These are phyloP conservation scores for Beauveria sp. DNA, from an alignment of 2,329 filamentous ascomycete species.

Conservation along the genomic window DNA sequence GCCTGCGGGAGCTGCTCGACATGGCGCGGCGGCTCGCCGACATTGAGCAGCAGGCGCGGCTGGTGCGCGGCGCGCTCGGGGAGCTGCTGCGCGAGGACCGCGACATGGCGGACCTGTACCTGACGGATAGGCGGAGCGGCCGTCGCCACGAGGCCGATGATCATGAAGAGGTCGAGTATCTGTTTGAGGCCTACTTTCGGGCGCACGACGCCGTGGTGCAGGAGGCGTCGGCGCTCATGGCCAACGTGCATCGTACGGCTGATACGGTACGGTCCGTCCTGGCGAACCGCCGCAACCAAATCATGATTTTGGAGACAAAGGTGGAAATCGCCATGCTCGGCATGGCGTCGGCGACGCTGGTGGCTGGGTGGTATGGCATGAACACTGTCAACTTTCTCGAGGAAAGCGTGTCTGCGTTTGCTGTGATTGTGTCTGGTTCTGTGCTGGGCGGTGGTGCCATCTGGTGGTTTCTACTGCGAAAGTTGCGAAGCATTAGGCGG, in stretches of 20 bases:
- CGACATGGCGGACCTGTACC: conserved; percentile 29
- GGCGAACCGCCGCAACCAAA: conserved; percentile 29
- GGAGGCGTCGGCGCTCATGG: conserved; percentile 20
- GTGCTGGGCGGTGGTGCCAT: conserved; percentile 7
- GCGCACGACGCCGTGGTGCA: conserved; percentile 24
- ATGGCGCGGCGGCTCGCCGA: conserved; percentile 19
- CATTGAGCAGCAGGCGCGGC: conserved; percentile 25
- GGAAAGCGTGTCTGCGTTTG: conserved; percentile 23
- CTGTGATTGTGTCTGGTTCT: background rate
- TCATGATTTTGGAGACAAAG: conserved; percentile 29
- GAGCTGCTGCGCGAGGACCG: conserved; percentile 27
- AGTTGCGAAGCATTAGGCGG: conserved; percentile 1
- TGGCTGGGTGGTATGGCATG: conserved; percentile 29
- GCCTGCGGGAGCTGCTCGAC: conserved; percentile 22
- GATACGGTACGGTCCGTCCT: conserved; percentile 25
- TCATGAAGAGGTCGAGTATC: conserved; percentile 29
- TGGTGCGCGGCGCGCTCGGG: conserved; percentile 25
- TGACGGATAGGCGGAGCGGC: conserved; percentile 23
- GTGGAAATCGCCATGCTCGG: conserved; percentile 29
- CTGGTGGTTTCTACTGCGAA: conserved; percentile 8
- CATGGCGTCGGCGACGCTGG: conserved; percentile 26
- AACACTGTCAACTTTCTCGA: conserved; percentile 30
- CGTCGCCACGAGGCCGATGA: conserved; percentile 22
- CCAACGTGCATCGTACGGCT: conserved; percentile 24
- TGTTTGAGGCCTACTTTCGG: conserved; percentile 29